These are phyloP conservation scores for Ceratocystis cubensis DNA, from an alignment of 2,329 filamentous ascomycete species.

Conservation along the genomic window DNA sequence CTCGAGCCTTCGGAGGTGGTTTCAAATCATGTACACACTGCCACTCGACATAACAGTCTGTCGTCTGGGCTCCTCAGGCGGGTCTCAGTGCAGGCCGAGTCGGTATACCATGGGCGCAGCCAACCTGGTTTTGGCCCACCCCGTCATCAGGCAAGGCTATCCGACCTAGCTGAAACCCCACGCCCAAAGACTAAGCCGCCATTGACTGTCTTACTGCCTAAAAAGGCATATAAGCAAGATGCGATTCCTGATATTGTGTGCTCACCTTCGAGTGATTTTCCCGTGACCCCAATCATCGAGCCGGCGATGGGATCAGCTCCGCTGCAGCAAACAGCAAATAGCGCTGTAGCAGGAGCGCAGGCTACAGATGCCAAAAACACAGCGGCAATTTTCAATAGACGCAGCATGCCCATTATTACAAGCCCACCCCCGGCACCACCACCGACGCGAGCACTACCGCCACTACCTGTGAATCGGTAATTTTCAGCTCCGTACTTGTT, in stretches of 20 bases:
- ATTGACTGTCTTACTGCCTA: constrained; percentile 11
- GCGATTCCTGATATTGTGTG: constrained; percentile 4
- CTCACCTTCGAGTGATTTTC: constrained; percentile 13
- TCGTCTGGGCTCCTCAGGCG: not conserved
- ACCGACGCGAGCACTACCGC: constrained; percentile 43
- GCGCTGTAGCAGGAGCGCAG: not conserved
- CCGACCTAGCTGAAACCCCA: not conserved
- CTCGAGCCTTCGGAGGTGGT: constrained; percentile 14
- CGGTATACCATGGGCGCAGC: not conserved
- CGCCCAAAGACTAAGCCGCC: constrained; percentile 10
- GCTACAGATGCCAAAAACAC: not conserved
- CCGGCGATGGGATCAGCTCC: not conserved
- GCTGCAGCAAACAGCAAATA: not conserved
- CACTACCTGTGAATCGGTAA: constrained; percentile 33
- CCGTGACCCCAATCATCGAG: not conserved
- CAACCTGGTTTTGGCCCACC: not conserved
- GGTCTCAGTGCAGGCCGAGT: not conserved
- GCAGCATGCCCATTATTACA: constrained; percentile 39
- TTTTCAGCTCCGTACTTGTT: not conserved
- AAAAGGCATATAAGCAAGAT: not conserved
- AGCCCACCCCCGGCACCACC: constrained; percentile 43
- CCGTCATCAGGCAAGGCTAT: not conserved
- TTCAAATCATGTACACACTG: not conserved
- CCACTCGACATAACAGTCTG: not conserved
- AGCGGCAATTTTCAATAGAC: constrained; percentile 28